Percentiles rank a stretch among this genome's conserved stretches.
These are phyloP conservation scores for Thuidium tamariscinum DNA, from an alignment of 225 moss, liverwort and hornwort genomes.

Conservation along the genomic window DNA sequence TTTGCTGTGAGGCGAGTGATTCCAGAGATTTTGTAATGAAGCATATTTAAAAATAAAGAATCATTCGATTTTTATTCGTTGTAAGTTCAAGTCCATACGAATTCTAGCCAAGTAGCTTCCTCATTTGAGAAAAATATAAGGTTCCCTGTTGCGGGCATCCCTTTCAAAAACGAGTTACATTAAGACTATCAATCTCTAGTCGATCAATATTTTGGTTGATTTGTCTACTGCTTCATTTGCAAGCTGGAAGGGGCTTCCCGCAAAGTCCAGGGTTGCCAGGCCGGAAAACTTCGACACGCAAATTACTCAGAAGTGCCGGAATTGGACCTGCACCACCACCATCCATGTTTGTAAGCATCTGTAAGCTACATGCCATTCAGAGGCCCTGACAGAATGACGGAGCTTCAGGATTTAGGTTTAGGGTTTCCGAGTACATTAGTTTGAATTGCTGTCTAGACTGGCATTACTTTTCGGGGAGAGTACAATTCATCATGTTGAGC, in stretches of 20 bases:
- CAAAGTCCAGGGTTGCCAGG: constrained; percentile 9
- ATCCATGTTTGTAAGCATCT: no score
- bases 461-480: background rate
- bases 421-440: background rate
- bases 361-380: background rate
- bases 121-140: background rate
- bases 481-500: background rate
- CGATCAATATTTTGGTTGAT: background rate
- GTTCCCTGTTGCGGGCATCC: background rate
- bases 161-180: background rate
- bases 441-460: background rate
- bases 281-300: background rate
- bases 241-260: background rate
- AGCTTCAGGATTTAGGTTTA: background rate
- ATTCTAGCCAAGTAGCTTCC: background rate
- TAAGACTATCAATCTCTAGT: background rate
- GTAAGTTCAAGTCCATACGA: background rate
- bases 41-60: background rate
- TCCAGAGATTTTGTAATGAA: background rate
- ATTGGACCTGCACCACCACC: background rate
- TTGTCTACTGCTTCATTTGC: background rate
- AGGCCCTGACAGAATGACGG: background rate
- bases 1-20: background rate
- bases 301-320: background rate
- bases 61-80: background rate